Conservation (phyloP, 352 stramenopile species). For the Phytopythium sindhum region DNA sequence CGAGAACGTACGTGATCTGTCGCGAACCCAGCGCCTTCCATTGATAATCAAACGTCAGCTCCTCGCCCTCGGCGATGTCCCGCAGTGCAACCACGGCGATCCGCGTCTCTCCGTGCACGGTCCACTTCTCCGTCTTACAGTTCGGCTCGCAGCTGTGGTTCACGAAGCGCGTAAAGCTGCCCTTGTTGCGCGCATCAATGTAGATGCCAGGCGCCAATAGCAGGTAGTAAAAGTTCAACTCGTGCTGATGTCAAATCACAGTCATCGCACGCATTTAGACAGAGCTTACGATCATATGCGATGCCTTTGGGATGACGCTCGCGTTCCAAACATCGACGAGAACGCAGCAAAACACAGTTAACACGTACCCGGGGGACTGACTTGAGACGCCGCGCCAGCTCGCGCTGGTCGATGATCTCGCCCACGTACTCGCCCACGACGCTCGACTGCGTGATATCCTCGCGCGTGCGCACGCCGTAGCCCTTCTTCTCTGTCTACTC, state of each 20-base stretch:
- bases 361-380: conserved; percentile 42
- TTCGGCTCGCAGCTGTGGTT: conserved; percentile 96
- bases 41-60: conserved; percentile 97
- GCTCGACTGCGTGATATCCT: conserved; percentile 53
- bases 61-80: conserved; percentile 86
- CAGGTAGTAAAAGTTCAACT: conserved; percentile 89
- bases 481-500: conserved; percentile 72
- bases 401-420: conserved; percentile 90
- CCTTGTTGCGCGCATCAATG: conserved; percentile 87
- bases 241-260: conserved; percentile 29
- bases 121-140: conserved; percentile 95
- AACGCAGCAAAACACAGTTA: not conserved
- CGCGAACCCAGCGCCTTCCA: conserved; percentile 86
- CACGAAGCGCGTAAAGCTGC: conserved; percentile 95
- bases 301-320: too few species aligned
- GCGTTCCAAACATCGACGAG: not conserved
- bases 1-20: conserved; percentile 52
- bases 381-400: conserved; percentile 57
- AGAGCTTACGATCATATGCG: not conserved
- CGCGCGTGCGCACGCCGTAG: conserved; percentile 70
- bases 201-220: conserved; percentile 79
- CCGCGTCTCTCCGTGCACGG: conserved; percentile 86
- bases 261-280: not conserved
- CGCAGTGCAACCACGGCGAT: conserved; percentile 93
- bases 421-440: conserved; percentile 91